phyloP scores from a whole-genome alignment of 768 basidiomycete species.

The Hygrophorus pudorinus region DNA sequence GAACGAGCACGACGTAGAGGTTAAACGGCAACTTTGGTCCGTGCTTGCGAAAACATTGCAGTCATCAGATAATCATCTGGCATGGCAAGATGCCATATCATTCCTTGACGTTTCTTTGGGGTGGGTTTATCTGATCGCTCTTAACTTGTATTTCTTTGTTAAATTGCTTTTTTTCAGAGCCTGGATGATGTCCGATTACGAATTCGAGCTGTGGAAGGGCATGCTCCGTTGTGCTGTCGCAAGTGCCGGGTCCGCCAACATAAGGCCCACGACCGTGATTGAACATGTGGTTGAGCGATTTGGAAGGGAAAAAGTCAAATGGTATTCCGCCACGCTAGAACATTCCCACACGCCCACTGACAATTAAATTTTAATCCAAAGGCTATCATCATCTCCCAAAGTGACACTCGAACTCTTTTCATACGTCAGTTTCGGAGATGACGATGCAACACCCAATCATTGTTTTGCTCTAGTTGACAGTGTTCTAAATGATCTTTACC shows the following conservation, averaged over 20 bases:
- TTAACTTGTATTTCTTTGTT: neutral
- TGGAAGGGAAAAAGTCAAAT: constrained; percentile 10
- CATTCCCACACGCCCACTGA: neutral
- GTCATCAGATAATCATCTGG: constrained; percentile 13
- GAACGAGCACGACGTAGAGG: constrained; percentile 20
- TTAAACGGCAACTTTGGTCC: constrained; percentile 39
- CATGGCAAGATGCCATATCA: constrained; percentile 32
- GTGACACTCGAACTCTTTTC: constrained; percentile 16
- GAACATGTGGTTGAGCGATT: constrained; percentile 20
- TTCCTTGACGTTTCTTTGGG: constrained; percentile 39
- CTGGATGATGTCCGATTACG: constrained; percentile 34
- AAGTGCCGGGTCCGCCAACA: constrained; percentile 12
- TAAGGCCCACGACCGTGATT: constrained; percentile 15
- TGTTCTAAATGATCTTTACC: constrained; percentile 25
- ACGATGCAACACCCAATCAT: constrained; percentile 11
- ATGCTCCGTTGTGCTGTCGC: constrained; percentile 24
- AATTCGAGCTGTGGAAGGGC: constrained; percentile 32
- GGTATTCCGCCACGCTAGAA: neutral
- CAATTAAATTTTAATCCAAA: constrained; percentile 6
- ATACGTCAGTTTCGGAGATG: constrained; percentile 13
- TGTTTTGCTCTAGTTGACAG: constrained; percentile 21
- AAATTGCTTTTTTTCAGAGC: constrained; percentile 20
- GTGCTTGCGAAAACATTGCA: constrained; percentile 27
- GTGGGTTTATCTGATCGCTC: constrained; percentile 20
- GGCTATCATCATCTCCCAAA: constrained; percentile 15